Percentiles rank a stretch among this genome's conserved stretches.
Evolutionary conservation across 257 asterid genomes (phyloP).

Genomic region (Ilex asprella): DNA sequence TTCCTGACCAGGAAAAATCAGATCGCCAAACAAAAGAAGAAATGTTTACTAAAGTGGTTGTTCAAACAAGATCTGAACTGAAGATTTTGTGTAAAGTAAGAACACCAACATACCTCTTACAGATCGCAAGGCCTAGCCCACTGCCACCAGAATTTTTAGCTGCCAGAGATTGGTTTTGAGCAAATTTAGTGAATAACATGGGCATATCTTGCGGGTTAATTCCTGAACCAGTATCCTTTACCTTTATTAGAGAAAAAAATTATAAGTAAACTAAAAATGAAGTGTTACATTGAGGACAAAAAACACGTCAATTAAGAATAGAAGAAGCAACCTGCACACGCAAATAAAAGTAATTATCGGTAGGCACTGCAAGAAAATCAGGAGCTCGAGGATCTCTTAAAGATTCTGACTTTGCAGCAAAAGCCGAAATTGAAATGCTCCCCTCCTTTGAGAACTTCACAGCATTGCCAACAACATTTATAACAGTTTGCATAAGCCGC

Average conservation of each 20-base stretch:
- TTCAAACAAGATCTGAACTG: too few species aligned
- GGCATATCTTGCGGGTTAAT: constrained; percentile 85
- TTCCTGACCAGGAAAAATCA: constrained; percentile 1
- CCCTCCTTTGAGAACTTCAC: constrained; percentile 95
- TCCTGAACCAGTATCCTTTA: constrained; percentile 92
- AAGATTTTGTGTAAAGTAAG: background rate
- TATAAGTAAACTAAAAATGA: background rate
- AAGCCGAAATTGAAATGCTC: constrained; percentile 64
- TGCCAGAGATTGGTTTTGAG: constrained; percentile 65
- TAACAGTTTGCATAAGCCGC: constrained; percentile 77
- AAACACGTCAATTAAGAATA: background rate
- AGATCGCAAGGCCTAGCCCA: constrained; percentile 97
- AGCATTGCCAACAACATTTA: constrained; percentile 91
- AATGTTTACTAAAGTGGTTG: background rate
- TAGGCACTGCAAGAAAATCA: constrained; percentile 60
- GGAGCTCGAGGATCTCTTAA: constrained; percentile 74
- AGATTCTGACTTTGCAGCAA: constrained; percentile 69
- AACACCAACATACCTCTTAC: constrained; percentile 55
- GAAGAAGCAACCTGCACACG: constrained; percentile 68
- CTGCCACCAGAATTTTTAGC: constrained; percentile 70
- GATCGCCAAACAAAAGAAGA: background rate
- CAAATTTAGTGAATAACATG: constrained; percentile 76
- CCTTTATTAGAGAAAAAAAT: constrained; percentile 35
- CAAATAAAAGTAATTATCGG: constrained; percentile 79
- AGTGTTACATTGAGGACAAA: background rate